Evolutionary conservation across 768 basidiomycete species (phyloP), one percentile per base, ranked within the genome.

Genomic region (Mycena alexandri): DNA sequence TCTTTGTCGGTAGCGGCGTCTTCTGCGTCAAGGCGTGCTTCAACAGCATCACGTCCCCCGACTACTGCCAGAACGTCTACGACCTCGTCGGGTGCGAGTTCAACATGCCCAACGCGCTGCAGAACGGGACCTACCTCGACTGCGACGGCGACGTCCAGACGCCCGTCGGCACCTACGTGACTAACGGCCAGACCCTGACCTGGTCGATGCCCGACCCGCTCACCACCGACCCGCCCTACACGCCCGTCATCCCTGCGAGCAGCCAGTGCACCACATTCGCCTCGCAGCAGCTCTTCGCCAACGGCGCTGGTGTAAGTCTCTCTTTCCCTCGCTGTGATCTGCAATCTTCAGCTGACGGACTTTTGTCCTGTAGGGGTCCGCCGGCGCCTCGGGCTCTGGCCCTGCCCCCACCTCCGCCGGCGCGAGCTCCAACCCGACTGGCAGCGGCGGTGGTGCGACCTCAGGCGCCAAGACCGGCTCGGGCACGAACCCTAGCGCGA

Each of bases 11-110:
- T 42, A 79, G 75, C 21, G 68, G 72, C 63, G 36, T 52, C 29
- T 84, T 86, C 75, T 90, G 87, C 74, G 52, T 86, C 57, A 90
- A 89, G 77, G 68, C 81, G 0, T 89, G 89, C 78, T 81, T 86
- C 70, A 82, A 83, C 7, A 58, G 78, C 33, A 71, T 79, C 25
- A 80, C 81, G 61, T 74, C 79, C 0, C 74, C 74, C 19, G 75
- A 74, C 36, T 78, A 74, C 63, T 89, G 87, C 78, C 78, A 86
- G 72, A 84, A 89, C 78, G 81, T 81, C 60, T 86, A 81, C 50
- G 86, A 88, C 70, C 85, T 84, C 59, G 82, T 88, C 43, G 89
- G 89, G 19, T 83, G 85, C 59, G 61, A 42, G 1, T 87, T 83
- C 78, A 89, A 88, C 72, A 85, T 81, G 52, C 87, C 87, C 5